These are phyloP conservation scores for Odonthalia washingtoniensis DNA, from an alignment of 31 red algal genomes.

Conservation along the genomic window DNA sequence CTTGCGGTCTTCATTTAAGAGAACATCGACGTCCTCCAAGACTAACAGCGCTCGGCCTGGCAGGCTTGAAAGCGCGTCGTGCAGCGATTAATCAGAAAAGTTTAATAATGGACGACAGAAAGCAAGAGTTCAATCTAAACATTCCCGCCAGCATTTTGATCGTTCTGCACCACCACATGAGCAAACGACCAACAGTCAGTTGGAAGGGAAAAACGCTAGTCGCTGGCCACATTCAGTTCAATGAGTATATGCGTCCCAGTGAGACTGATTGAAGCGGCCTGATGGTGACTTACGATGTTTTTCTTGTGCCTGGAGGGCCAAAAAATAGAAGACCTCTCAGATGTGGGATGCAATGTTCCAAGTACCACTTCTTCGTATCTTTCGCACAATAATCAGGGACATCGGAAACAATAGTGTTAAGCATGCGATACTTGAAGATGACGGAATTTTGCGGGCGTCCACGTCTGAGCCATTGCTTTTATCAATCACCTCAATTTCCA, in stretches of 20 bases:
- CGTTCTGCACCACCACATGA: too few relatives aligned
- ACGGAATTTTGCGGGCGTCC: too few relatives aligned
- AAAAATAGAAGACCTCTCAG: slow-evolving; percentile 72
- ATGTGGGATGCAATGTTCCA: slow-evolving; percentile 64
- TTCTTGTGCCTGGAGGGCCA: slow-evolving; percentile 83
- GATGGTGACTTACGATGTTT: slow-evolving; percentile 68
- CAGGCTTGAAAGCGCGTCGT: slow-evolving; percentile 60
- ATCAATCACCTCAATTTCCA: too few relatives aligned
- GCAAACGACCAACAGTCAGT: too few relatives aligned
- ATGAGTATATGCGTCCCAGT: too few relatives aligned
- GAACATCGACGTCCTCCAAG: slow-evolving; percentile 81
- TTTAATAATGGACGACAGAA: slow-evolving; percentile 63
- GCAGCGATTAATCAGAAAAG: slow-evolving; percentile 71
- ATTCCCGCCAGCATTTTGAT: slow-evolving; percentile 79
- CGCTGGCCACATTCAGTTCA: too few relatives aligned
- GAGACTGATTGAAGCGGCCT: too few relatives aligned
- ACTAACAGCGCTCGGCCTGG: slow-evolving; percentile 70
- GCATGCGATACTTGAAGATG: too few relatives aligned
- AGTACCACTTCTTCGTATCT: slow-evolving; percentile 78
- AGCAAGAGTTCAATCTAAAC: slow-evolving; percentile 69
- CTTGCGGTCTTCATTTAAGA: slow-evolving; percentile 70
- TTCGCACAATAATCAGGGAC: too few relatives aligned
- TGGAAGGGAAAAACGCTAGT: too few relatives aligned
- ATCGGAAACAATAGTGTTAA: too few relatives aligned
- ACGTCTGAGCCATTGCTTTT: too few relatives aligned